Evolutionary conservation across 257 asterid species (phyloP), one percentile per base, ranked within the genome.

Genomic region (Marsdenia floribunda): DNA sequence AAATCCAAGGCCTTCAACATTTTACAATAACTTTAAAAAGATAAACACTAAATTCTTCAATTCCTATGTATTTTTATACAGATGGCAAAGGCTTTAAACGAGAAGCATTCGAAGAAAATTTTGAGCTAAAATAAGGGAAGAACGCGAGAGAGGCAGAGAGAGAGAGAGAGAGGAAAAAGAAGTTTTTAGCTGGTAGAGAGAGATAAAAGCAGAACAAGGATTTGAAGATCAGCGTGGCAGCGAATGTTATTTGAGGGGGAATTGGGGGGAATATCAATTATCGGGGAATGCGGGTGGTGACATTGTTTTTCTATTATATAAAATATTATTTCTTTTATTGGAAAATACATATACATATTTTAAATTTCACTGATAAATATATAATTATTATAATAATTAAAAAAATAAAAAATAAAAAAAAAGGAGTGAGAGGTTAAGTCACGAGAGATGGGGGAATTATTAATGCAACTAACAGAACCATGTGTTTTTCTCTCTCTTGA

Each of bases 261-360:
- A 19, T 33, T 38, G 24, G 46, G 71, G 70, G 71, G 71, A 69
- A 69, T n/a, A 46, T 69, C 93, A 74, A 87, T 84, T 63, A 33
- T 29, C 22, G 47, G 35, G n/a, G n/a, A 4, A 33, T 4, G 21
- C 5, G 40, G 12, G 46, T 14, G 35, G n/a, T 47, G 13, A 13
- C 18, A 49, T 47, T 46, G 0, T 13, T 50, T 70, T 26, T 18
- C 58, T 37, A 38, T 35, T 66, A 0, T 37, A 26, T 54, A 50
- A 2, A 52, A 3, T 47, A 1, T 2, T 47, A 47, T 58, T n/a
- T 15, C 9, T 24, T 21, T n/a, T 68, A 7, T 14, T 7, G 10
- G 0, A 42, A 6, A 44, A 44, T 6, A 44, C 0, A 44, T 0
- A 44, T 6, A 44, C 2, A 44, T 44, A 6, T 44, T 44, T 44